phyloP scores from a whole-genome alignment of 768 basidiomycete species.

The Termitomyces sp. region DNA sequence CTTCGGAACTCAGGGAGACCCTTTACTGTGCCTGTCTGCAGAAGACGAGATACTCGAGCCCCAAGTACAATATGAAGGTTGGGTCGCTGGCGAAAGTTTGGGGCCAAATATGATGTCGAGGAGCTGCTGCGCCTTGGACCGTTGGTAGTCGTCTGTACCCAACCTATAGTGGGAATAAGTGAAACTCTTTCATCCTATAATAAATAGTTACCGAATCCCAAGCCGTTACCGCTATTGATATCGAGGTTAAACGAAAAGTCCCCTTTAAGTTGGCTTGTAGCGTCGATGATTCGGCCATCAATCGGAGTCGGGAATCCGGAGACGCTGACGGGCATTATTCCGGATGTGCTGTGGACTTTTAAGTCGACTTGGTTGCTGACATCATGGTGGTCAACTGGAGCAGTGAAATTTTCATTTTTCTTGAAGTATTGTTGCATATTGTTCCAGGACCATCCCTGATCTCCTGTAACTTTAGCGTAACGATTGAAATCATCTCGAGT shows the following conservation, averaged over 20 bases:
- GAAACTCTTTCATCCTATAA: neutral
- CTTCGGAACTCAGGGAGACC: slow-evolving; percentile 14
- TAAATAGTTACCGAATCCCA: slow-evolving; percentile 14
- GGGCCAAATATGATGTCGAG: slow-evolving; percentile 23
- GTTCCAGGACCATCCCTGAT: too few relatives aligned
- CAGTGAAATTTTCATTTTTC: slow-evolving; percentile 23
- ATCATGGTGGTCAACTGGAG: slow-evolving; percentile 13
- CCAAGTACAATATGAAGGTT: slow-evolving; percentile 24
- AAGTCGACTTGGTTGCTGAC: slow-evolving; percentile 27
- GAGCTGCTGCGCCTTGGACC: slow-evolving; percentile 22
- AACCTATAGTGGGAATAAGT: slow-evolving; percentile 6
- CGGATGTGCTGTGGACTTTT: slow-evolving; percentile 23
- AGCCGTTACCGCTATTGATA: slow-evolving; percentile 19
- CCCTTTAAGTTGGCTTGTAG: slow-evolving; percentile 20
- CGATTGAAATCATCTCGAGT: slow-evolving; percentile 25
- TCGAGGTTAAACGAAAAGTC: slow-evolving; percentile 20
- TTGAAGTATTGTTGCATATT: slow-evolving; percentile 21
- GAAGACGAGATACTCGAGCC: slow-evolving; percentile 24
- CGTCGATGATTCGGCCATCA: slow-evolving; percentile 23
- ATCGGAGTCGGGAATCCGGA: slow-evolving; percentile 20
- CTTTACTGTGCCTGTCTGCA: slow-evolving; percentile 9
- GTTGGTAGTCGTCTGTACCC: slow-evolving; percentile 21
- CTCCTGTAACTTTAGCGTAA: slow-evolving; percentile 14
- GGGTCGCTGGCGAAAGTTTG: slow-evolving; percentile 14
- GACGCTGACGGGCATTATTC: slow-evolving; percentile 21